A percentile compares a stretch with the other conserved stretches of the same genome.
phyloP scores from a whole-genome alignment of 2,329 filamentous ascomycete genomes.

The Exserohilum turcica region DNA sequence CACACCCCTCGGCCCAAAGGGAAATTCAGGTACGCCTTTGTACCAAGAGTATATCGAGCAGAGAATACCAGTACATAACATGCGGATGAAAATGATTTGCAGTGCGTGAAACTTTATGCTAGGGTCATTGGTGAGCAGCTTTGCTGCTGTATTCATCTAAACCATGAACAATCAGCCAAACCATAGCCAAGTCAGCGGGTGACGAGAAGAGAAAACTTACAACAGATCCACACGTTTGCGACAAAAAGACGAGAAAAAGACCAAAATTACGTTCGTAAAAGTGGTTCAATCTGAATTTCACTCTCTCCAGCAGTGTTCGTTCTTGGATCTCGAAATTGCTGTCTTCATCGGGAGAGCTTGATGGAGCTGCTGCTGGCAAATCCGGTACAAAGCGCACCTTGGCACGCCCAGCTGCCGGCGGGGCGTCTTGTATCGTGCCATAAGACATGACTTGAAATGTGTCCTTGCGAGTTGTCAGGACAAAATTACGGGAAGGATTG shows the following conservation, averaged over 20 bases:
- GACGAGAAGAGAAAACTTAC: conserved; percentile 7
- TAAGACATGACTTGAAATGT: neutral
- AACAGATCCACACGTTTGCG: conserved; percentile 48
- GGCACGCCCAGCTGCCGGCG: neutral
- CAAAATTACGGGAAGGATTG: neutral
- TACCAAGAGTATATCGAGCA: conserved; percentile 75
- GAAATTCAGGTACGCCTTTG: conserved; percentile 49
- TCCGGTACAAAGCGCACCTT: neutral
- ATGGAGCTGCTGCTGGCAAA: neutral
- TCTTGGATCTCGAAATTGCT: neutral
- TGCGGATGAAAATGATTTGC: conserved; percentile 75
- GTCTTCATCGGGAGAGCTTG: neutral
- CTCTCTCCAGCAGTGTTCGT: neutral
- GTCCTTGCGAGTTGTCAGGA: neutral
- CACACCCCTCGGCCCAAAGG: conserved; percentile 26
- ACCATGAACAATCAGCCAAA: neutral
- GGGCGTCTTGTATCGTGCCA: neutral
- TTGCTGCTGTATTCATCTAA: conserved; percentile 35
- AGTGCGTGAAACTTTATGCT: conserved; percentile 35
- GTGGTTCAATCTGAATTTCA: conserved; percentile 7
- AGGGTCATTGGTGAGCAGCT: conserved; percentile 32
- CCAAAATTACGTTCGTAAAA: conserved; percentile 35
- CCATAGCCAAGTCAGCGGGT: too few species aligned
- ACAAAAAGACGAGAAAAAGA: conserved; percentile 30
- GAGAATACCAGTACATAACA: conserved; percentile 70